phyloP scores from a whole-genome alignment of 1,284 basidiomycete genomes.

The Rhodotorula sp. region DNA sequence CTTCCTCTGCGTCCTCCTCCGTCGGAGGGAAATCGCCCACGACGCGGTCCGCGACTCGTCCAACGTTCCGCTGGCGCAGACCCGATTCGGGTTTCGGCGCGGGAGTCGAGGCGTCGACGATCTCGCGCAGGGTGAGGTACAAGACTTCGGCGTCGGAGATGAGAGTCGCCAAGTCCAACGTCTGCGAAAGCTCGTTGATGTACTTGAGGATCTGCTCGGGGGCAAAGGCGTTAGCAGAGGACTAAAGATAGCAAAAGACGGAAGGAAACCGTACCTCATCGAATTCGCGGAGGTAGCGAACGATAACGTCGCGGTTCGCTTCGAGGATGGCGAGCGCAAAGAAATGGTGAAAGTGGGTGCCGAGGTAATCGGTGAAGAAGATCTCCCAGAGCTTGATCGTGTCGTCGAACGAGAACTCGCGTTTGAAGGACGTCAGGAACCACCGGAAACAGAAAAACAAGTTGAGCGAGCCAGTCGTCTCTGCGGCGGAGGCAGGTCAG shows the following conservation, averaged over 20 bases:
- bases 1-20: conserved; percentile 25
- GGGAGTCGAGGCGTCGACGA: conserved; percentile 44
- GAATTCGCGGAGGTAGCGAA: conserved; percentile 84
- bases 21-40: conserved; percentile 29
- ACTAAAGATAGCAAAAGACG: background rate
- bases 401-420: conserved; percentile 88
- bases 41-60: background rate
- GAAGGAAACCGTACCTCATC: conserved; percentile 46
- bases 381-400: conserved; percentile 90
- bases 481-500: conserved; percentile 53
- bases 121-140: conserved; percentile 76
- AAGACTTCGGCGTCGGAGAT: conserved; percentile 91
- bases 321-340: conserved; percentile 90
- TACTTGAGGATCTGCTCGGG: conserved; percentile 71
- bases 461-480: conserved; percentile 86
- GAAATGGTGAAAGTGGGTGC: conserved; percentile 85
- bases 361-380: conserved; percentile 91
- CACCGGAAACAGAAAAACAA: conserved; percentile 81
- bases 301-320: conserved; percentile 86
- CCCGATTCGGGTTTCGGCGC: background rate
- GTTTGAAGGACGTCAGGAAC: conserved; percentile 73
- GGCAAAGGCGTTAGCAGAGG: no score
- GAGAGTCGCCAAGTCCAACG: conserved; percentile 87
- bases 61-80: conserved; percentile 1
- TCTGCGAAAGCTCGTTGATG: conserved; percentile 55